Evolutionary conservation across 106 monocot genomes (phyloP).

Genomic region (Hemerocallis citrina): DNA sequence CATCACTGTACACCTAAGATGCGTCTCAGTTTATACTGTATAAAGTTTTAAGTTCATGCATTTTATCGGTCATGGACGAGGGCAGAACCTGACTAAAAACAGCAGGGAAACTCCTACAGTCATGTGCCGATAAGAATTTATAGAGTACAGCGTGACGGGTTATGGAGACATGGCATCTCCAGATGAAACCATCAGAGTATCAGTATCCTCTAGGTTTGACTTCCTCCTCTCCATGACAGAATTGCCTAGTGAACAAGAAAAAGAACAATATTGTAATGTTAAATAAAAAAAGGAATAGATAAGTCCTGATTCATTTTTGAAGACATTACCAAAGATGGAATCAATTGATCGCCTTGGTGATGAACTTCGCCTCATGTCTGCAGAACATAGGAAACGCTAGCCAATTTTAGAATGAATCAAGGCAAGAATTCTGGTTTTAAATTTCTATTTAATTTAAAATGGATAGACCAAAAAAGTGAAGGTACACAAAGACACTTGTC

Average conservation of each 20-base stretch:
- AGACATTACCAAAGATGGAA: constrained; percentile 1
- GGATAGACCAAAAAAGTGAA: too few relatives aligned
- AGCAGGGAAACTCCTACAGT: neutral
- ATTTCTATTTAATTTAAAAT: too few relatives aligned
- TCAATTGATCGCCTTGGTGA: constrained; percentile 5
- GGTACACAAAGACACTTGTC: too few relatives aligned
- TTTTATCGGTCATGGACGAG: neutral
- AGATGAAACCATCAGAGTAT: constrained; percentile 4
- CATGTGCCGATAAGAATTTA: neutral
- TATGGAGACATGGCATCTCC: constrained; percentile 14
- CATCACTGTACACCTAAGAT: neutral
- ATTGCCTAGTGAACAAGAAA: neutral
- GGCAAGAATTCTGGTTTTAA: too few relatives aligned
- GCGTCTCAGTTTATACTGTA: neutral
- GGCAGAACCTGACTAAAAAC: constrained; percentile 8
- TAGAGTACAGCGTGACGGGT: neutral
- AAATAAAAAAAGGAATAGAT: neutral
- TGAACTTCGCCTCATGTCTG: constrained; percentile 1
- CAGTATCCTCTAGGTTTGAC: neutral
- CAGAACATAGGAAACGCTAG: too few relatives aligned
- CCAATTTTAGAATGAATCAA: too few relatives aligned
- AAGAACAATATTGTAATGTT: neutral
- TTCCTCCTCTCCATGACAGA: neutral
- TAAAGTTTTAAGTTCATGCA: constrained; percentile 2
- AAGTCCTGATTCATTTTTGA: neutral